Evolutionary conservation across 2,329 filamentous ascomycete genomes (phyloP).

Genomic region (Colletotrichum lindemuthianum): DNA sequence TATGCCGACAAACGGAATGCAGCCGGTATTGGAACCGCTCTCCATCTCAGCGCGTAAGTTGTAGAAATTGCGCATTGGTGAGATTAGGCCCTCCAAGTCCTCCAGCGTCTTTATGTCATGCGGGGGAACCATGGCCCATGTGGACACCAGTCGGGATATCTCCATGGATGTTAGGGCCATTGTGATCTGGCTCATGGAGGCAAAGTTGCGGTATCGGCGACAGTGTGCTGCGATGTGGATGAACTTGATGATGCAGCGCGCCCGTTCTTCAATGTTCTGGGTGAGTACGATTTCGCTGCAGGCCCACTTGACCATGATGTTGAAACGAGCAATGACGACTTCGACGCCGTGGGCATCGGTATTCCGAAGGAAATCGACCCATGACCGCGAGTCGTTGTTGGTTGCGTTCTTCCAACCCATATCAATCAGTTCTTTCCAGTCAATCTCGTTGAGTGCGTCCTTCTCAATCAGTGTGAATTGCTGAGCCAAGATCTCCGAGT

Average conservation of each 20-base stretch:
- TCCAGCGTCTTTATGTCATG: slow-evolving; percentile 73
- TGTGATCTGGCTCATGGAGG: slow-evolving; percentile 83
- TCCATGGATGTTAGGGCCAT: slow-evolving; percentile 81
- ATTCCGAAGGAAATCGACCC: slow-evolving; percentile 82
- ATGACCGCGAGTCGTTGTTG: slow-evolving; percentile 74
- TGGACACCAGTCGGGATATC: slow-evolving; percentile 72
- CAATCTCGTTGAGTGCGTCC: slow-evolving; percentile 85
- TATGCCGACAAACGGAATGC: slow-evolving; percentile 84
- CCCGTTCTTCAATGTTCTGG: slow-evolving; percentile 75
- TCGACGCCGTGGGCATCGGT: slow-evolving; percentile 80
- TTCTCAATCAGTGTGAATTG: slow-evolving; percentile 89
- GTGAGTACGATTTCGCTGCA: slow-evolving; percentile 84
- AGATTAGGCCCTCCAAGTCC: slow-evolving; percentile 77
- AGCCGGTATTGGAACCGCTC: slow-evolving; percentile 71
- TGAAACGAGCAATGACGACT: slow-evolving; percentile 86
- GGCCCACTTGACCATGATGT: slow-evolving; percentile 88
- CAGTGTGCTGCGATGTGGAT: slow-evolving; percentile 85
- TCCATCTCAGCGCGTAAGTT: slow-evolving; percentile 85
- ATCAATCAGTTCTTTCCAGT: slow-evolving; percentile 88
- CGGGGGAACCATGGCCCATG: slow-evolving; percentile 76
- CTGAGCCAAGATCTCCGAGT: slow-evolving; percentile 81
- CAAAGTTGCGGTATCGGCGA: slow-evolving; percentile 81
- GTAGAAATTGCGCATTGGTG: slow-evolving; percentile 81
- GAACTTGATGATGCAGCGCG: slow-evolving; percentile 80
- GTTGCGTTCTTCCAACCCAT: slow-evolving; percentile 81